A percentile compares a stretch with the other conserved stretches of the same genome.
These are phyloP conservation scores for Apiospora pterosperma DNA, from an alignment of 2,329 filamentous ascomycete species.

Conservation along the genomic window DNA sequence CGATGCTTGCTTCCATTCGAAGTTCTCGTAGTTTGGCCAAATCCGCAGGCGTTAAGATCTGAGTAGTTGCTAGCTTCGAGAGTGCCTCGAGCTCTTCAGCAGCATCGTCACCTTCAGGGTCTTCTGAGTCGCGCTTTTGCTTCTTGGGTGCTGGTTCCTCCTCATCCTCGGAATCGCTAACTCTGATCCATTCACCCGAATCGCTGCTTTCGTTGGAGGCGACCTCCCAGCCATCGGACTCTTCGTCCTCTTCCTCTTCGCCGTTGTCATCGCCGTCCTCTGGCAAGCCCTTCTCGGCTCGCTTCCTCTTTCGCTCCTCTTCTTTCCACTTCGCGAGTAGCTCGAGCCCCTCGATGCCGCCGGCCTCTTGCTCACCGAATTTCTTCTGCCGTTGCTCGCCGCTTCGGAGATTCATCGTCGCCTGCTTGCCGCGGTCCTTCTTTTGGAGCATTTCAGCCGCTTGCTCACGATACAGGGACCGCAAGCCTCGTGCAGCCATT, in stretches of 20 bases:
- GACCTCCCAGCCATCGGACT: slow-evolving; percentile 59
- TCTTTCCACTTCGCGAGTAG: slow-evolving; percentile 91
- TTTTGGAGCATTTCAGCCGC: slow-evolving; percentile 85
- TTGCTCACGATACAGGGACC: slow-evolving; percentile 88
- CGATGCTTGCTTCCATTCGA: slow-evolving; percentile 68
- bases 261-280: slow-evolving; percentile 59
- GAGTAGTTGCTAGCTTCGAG: slow-evolving; percentile 82
- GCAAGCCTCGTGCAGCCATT: slow-evolving; percentile 92
- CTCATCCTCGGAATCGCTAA: slow-evolving; percentile 79
- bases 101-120: slow-evolving; percentile 26
- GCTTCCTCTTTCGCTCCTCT: slow-evolving; percentile 75
- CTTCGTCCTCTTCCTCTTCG: slow-evolving; percentile 53
- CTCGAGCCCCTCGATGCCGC: slow-evolving; percentile 88
- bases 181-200: slow-evolving; percentile 90
- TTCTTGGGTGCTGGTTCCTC: slow-evolving; percentile 68
- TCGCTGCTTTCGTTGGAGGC: slow-evolving; percentile 60
- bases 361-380: slow-evolving; percentile 78
- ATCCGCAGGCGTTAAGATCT: slow-evolving; percentile 92
- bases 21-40: slow-evolving; percentile 92
- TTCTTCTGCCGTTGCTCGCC: slow-evolving; percentile 73
- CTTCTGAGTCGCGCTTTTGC: slow-evolving; percentile 42
- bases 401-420: slow-evolving; percentile 73
- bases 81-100: slow-evolving; percentile 43
- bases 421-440: slow-evolving; percentile 87
- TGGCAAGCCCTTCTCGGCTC: slow-evolving; percentile 63